Conservation (phyloP, 441 rosid species). For the Corymbia calophylla region DNA sequence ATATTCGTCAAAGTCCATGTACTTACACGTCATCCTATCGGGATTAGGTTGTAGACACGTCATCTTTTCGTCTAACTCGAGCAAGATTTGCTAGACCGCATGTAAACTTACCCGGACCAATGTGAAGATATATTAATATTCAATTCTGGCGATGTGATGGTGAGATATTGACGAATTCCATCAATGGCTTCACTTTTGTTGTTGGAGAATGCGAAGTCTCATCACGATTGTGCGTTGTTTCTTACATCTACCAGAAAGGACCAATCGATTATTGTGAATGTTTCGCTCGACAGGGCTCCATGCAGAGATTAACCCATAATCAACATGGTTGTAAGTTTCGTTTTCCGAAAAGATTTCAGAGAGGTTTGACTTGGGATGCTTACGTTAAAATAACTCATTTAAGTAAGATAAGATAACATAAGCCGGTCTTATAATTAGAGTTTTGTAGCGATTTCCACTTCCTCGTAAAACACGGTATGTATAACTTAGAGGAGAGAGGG, state of each 20-base stretch:
- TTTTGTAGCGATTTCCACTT: background rate
- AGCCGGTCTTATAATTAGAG: background rate
- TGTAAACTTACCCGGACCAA: background rate
- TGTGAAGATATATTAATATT: background rate
- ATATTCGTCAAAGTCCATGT: background rate
- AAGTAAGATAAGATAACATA: background rate
- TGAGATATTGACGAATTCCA: background rate
- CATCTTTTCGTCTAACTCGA: background rate
- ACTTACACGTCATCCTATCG: background rate
- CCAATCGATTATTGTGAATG: no score
- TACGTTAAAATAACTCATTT: background rate
- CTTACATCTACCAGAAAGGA: no score
- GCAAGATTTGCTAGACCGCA: background rate
- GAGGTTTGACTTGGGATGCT: background rate
- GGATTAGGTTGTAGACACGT: background rate
- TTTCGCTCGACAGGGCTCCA: background rate
- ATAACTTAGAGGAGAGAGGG: background rate
- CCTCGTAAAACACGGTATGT: background rate
- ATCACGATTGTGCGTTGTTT: no score
- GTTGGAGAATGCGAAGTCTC: background rate
- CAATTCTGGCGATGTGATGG: background rate
- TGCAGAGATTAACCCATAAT: background rate
- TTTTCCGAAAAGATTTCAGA: no score
- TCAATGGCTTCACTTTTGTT: background rate
- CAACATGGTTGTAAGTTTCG: background rate